Percentiles rank a stretch among this genome's conserved stretches.
Conservation (phyloP, 371 early-diverging fungal genomes). For the Chytridium lagenaria region DNA sequence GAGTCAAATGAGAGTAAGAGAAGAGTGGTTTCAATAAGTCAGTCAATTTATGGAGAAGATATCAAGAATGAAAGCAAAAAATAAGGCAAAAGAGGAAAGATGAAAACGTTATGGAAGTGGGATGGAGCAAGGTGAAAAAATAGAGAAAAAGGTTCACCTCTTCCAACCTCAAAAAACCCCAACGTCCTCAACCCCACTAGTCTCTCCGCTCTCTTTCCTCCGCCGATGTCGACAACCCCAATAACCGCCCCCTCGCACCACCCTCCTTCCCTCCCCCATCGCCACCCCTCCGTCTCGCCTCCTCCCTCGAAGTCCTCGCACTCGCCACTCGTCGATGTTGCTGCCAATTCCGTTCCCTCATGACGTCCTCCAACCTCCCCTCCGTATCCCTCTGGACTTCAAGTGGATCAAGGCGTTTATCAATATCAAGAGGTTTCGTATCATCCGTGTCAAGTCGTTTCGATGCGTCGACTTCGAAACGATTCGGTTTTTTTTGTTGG, state of each 20-base stretch:
- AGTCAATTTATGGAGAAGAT: background rate
- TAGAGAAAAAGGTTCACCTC: constrained; percentile 9
- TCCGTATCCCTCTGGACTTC: constrained; percentile 11
- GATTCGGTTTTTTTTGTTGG: no score
- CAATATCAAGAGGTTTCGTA: background rate
- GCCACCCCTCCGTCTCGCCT: constrained; percentile 10
- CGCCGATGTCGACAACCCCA: constrained; percentile 10
- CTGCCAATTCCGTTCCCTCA: background rate
- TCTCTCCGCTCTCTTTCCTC: constrained; percentile 29
- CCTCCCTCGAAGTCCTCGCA: constrained; percentile 33
- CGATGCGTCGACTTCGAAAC: background rate
- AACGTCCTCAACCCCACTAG: constrained; percentile 23
- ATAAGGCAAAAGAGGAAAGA: background rate
- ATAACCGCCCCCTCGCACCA: background rate
- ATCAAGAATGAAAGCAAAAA: background rate
- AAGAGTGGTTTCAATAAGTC: background rate
- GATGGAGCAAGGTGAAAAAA: background rate
- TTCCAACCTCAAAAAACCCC: constrained; percentile 21
- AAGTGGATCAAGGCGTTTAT: constrained; percentile 3
- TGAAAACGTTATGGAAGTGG: no score
- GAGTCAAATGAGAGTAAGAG: background rate
- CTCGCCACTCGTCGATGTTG: constrained; percentile 28
- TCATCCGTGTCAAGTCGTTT: background rate
- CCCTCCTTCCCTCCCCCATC: background rate
- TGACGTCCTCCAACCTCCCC: constrained; percentile 9